Base-by-base conservation (phyloP, 495 filamentous ascomycete genomes). In the Penicillium robsamsonii region DNA sequence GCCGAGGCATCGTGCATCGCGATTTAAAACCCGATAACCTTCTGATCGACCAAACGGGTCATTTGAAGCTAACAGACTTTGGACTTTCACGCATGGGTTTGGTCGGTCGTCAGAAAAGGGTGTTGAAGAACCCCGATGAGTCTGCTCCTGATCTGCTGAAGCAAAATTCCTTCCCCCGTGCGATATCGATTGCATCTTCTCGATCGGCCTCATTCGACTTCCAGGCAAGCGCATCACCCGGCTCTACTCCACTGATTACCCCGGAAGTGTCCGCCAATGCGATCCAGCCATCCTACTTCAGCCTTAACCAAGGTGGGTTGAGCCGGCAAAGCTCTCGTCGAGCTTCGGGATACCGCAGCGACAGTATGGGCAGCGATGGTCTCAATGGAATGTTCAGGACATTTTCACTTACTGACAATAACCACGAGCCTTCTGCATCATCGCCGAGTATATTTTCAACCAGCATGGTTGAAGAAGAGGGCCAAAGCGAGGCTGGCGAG, bases 1-100 rank as follows among this genome's bases (percentile, higher is more conserved):
- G 85, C 68, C 84, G 93, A 46, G 91, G 91, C 46, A 97, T 98
- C 68, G 90, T 97, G 31, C 94, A 98, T 73, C 88, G 94, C 50
- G 94, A 98, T 69, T 75, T 98, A 58, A 98, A 98, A 71, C 94
- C 94, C 8, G 94, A 98, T 66, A 98, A 98, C 70, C 81, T 98
- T 33, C 80, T 98, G 52, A 98, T 98, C 62, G 94, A 98, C 67
- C 92, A 94, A 64, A 96, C 90, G 61, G 94, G 94, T 8, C 94
- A 98, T 73, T 75, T 98, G 55, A 98, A 98, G 75, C 75, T 98
- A 63, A 98, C 94, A 5, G 94, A 98, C 73, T 98, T 98, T 74
- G 94, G 94, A 43, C 77, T 98, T 27, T 98, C 94, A 17, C 87
- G 94, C 29, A 98, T 98, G 95, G 94, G 95, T 63, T 78, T 98